phyloP scores from a whole-genome alignment of 805 yeast species.

The Saccharomycopsis sp. region DNA sequence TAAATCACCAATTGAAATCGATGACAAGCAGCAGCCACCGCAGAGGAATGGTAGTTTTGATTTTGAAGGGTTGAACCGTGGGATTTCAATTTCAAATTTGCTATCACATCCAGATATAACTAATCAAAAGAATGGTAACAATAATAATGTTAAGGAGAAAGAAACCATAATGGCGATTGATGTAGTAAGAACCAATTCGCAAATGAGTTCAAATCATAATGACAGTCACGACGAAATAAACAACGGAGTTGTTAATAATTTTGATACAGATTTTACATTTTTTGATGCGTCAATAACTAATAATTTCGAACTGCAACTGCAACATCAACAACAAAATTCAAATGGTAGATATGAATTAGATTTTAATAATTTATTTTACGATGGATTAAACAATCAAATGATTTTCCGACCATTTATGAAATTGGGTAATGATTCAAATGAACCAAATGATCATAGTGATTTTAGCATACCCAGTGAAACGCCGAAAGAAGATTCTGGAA shows the following conservation, averaged over 20 bases:
- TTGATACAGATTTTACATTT: slow-evolving; percentile 14
- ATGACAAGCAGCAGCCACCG: too few relatives aligned
- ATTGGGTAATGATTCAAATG: slow-evolving; percentile 9
- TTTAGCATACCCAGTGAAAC: background rate
- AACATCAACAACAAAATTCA: background rate
- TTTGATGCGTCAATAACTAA: slow-evolving; percentile 7
- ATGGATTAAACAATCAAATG: slow-evolving; percentile 20
- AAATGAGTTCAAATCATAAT: background rate
- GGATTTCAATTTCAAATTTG: too few relatives aligned
- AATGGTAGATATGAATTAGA: slow-evolving; percentile 6
- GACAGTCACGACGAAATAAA: background rate
- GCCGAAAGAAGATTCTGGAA: slow-evolving; percentile 2
- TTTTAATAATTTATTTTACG: slow-evolving; percentile 19
- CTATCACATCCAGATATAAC: too few relatives aligned
- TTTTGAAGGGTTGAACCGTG: too few relatives aligned
- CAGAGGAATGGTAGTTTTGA: too few relatives aligned
- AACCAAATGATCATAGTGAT: background rate
- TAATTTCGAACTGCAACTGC: background rate
- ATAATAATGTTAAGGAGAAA: background rate
- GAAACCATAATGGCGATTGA: background rate
- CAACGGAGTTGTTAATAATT: slow-evolving; percentile 10
- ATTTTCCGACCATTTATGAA: slow-evolving; percentile 20
- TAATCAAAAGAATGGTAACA: too few relatives aligned
- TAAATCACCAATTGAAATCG: too few relatives aligned
- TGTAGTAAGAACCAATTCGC: background rate